Evolutionary conservation across 2,329 filamentous ascomycete species (phyloP), one percentile per base, ranked within the genome.

Genomic region (Talaromyces sp.): DNA sequence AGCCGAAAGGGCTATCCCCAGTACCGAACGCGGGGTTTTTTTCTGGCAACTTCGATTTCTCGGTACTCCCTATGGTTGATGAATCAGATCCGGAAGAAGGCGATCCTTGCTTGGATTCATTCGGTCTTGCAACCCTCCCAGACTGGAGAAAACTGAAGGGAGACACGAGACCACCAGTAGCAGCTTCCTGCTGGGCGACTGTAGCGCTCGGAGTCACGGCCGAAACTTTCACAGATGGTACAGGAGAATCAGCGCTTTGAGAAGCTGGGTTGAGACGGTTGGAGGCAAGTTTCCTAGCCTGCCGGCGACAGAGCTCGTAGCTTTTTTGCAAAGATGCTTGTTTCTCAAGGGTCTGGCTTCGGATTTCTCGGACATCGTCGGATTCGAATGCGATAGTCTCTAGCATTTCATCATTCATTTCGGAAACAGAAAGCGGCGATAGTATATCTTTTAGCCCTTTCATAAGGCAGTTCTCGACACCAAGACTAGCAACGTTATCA

Each of bases 391-490:
- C 68, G 35, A 71, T 63, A n/a, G 55, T 50, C 27, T 66, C 62
- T 26, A 71, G 58, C n/a, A 64, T 66, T 32, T 55, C 65, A 59
- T 66, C 66, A 26, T 62, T 63, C 73, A 77, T 75, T 21, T 69
- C 60, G 19, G 67, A 69, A 19, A 77, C 67, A 26, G 56, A 67
- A 0, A 64, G 63, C 3, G 73, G 71, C 2, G 71, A 73, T 17
- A 77, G 64, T 26, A 77, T 66, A 3, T 67, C 66, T 11, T 71
- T 70, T 0, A 78, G 62, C 3, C 70, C 70, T 51, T 65, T 68
- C 27, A 77, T 67, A 10, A 78, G 69, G 52, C 73, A 75, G 55
- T 73, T 73, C 64, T 77, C 75, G 31, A 77, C 64, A 1, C 71
- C 74, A 14, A 77, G 65, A 27, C 69, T 63, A 8, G 73, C 69